Evolutionary conservation across 2,329 filamentous ascomycete genomes (phyloP).

Genomic region (Claviceps arundinis): DNA sequence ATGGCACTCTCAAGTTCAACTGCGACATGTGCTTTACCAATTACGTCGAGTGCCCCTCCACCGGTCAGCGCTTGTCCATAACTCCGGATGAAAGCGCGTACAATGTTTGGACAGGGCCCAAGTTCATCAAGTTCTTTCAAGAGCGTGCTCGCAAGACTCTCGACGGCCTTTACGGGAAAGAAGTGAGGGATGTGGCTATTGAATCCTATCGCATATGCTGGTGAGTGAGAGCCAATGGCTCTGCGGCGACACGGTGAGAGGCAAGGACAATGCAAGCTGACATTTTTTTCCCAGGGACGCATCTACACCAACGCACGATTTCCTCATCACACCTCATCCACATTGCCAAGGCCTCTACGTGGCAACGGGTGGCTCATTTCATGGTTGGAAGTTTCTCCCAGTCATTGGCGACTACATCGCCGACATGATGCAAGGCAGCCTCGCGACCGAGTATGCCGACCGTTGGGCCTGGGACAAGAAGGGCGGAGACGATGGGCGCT

Average conservation of each 20-base stretch:
- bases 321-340: constrained; percentile 41
- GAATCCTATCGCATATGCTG: constrained; percentile 33
- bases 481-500: constrained; percentile 23
- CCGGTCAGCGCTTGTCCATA: constrained; percentile 38
- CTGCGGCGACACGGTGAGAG: no score
- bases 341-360: constrained; percentile 40
- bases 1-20: constrained; percentile 47
- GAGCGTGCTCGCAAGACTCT: constrained; percentile 27
- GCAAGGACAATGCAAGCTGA: constrained; percentile 1
- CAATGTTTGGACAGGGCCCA: constrained; percentile 25
- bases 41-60: constrained; percentile 29
- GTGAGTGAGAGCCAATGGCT: constrained; percentile 16
- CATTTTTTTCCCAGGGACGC: constrained; percentile 38
- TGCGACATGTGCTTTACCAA: constrained; percentile 47
- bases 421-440: constrained; percentile 30
- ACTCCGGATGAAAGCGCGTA: constrained; percentile 31
- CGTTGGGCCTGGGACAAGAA: constrained; percentile 35
- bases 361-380: constrained; percentile 49
- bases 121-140: constrained; percentile 29
- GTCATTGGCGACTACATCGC: constrained; percentile 46
- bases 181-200: constrained; percentile 24
- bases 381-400: constrained; percentile 53
- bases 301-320: constrained; percentile 48
- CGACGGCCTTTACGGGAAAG: constrained; percentile 27
- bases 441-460: constrained; percentile 23